Base-by-base conservation (phyloP, 768 basidiomycete species). In the Lactarius deliciosus region DNA sequence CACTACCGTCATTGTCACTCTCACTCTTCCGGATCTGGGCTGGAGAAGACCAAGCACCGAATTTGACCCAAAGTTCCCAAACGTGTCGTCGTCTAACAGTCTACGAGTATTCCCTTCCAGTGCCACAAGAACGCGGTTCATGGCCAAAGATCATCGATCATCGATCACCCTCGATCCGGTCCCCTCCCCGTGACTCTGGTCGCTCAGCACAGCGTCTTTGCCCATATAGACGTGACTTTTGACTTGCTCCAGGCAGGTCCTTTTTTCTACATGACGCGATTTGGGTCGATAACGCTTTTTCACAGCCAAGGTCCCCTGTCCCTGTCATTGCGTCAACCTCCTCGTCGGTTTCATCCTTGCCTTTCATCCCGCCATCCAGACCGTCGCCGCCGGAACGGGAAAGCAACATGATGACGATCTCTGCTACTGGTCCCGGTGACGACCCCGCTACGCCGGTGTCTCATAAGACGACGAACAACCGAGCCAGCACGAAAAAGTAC, bases 41-140 rank as follows among this genome's bases (percentile, higher is more conserved):
- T n/a, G n/a, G n/a, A n/a, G n/a, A n/a, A n/a, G n/a, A n/a, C n/a
- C n/a, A n/a, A n/a, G n/a, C n/a, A n/a, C n/a, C n/a, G n/a, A n/a
- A n/a, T n/a, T n/a, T n/a, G n/a, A n/a, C n/a, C n/a, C n/a, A n/a
- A n/a, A n/a, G n/a, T n/a, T n/a, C n/a, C n/a, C n/a, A n/a, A n/a
- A n/a, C n/a, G n/a, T n/a, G n/a, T n/a, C 54, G 4, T 55, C 54
- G 15, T 55, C 18, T 11, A 36, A 36, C 36, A 36, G 36, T 36
- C n/a, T n/a, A n/a, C n/a, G n/a, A n/a, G n/a, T n/a, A n/a, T n/a
- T n/a, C n/a, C 2, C 11, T 36, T 36, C 11, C 36, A n/a, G n/a
- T n/a, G 3, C 50, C 56, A 25, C 61, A 69, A 56, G 68, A 63
- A 38, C 61, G 58, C 66, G 68, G 9, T 10, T 34, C 34, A 36